Percentiles rank a stretch among this genome's conserved stretches.
phyloP scores from a whole-genome alignment of 805 yeast species.

The Kuraishia borneana region DNA sequence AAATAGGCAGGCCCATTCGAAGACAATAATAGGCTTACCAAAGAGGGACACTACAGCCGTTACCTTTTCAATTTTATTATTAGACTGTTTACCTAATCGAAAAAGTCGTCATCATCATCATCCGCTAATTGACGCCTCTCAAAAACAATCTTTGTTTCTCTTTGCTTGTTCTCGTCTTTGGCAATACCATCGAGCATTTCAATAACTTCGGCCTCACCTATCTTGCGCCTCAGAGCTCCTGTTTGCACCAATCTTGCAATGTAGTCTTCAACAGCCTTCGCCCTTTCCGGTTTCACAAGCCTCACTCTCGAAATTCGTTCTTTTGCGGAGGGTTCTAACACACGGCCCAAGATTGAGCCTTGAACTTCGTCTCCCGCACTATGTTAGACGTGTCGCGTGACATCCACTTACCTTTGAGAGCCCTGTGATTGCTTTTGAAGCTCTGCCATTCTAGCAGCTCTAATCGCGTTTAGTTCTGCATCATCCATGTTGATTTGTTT shows the following conservation, averaged over 20 bases:
- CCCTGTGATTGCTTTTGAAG: slow-evolving; percentile 52
- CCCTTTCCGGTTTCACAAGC: slow-evolving; percentile 87
- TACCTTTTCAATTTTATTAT: background rate
- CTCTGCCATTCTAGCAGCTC: slow-evolving; percentile 87
- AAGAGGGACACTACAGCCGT: too few relatives aligned
- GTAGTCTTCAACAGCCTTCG: slow-evolving; percentile 76
- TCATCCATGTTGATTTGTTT: slow-evolving; percentile 64
- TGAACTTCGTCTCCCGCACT: slow-evolving; percentile 3
- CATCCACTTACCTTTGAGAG: background rate
- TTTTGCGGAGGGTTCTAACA: slow-evolving; percentile 73
- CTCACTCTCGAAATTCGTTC: slow-evolving; percentile 81
- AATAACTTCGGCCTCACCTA: slow-evolving; percentile 76
- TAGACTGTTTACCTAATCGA: slow-evolving; percentile 3
- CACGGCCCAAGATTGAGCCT: slow-evolving; percentile 42
- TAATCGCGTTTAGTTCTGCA: slow-evolving; percentile 75
- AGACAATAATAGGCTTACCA: too few relatives aligned
- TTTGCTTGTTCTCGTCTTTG: slow-evolving; percentile 50
- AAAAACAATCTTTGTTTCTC: slow-evolving; percentile 55
- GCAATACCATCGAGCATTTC: slow-evolving; percentile 76
- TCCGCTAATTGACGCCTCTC: slow-evolving; percentile 24
- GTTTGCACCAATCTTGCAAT: slow-evolving; percentile 59
- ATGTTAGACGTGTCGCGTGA: background rate
- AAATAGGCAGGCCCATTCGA: too few relatives aligned
- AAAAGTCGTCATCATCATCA: slow-evolving; percentile 8
- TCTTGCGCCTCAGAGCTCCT: slow-evolving; percentile 65